Conservation (phyloP, 2,329 filamentous ascomycete species). For the Hypoxylon sp. region DNA sequence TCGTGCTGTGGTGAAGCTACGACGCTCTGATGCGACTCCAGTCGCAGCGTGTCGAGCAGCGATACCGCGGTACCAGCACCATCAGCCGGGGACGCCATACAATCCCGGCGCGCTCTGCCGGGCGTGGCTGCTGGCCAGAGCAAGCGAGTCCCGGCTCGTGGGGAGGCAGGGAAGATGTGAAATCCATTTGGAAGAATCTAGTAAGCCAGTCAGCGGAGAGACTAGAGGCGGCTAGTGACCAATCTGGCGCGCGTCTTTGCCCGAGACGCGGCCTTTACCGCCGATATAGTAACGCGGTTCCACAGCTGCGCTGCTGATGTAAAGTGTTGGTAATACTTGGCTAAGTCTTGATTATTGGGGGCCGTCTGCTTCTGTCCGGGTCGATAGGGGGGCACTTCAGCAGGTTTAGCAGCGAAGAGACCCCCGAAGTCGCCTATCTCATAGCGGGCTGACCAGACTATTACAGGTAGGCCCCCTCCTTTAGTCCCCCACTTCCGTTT, state of each 20-base stretch:
- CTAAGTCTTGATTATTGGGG: constrained; percentile 21
- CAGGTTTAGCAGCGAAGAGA: background rate
- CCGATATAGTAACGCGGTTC: background rate
- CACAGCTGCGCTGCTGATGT: constrained; percentile 35
- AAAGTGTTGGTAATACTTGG: constrained; percentile 42
- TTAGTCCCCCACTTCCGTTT: background rate
- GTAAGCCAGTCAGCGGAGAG: constrained; percentile 37
- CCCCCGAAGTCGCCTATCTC: background rate
- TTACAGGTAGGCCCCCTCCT: background rate
- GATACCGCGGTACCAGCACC: no score
- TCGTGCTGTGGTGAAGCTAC: no score
- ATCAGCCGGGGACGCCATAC: constrained; percentile 8
- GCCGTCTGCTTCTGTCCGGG: no score
- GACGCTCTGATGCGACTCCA: no score
- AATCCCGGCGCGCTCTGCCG: constrained; percentile 18
- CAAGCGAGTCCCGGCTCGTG: constrained; percentile 20
- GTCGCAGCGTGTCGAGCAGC: no score
- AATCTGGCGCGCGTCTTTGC: constrained; percentile 10
- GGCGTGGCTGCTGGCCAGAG: constrained; percentile 19
- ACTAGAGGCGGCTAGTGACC: constrained; percentile 14
- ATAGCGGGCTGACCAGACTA: constrained; percentile 10
- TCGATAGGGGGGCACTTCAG: no score
- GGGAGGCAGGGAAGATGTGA: constrained; percentile 19
- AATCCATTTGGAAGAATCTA: constrained; percentile 37
- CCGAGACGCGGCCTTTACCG: constrained; percentile 31